Percentiles rank a stretch among this genome's conserved stretches.
These are phyloP conservation scores for Globomyces pollinis-pini DNA, from an alignment of 192 early-diverging fungal genomes.

Conservation along the genomic window DNA sequence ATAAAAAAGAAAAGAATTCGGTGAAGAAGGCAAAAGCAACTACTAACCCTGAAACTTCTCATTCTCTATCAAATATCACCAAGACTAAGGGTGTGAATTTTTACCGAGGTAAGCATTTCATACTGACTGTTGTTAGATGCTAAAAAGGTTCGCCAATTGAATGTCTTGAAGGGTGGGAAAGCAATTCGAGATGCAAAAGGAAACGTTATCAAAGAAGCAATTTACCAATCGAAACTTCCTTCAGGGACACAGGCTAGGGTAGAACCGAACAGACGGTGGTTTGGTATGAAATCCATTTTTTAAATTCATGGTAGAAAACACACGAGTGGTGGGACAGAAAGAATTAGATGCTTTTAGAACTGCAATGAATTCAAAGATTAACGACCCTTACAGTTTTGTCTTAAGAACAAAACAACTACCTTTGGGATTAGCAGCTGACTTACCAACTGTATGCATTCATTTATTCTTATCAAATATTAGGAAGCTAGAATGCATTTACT, in stretches of 20 bases:
- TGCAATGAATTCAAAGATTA: slow-evolving; percentile 72
- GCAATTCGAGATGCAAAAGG: slow-evolving; percentile 78
- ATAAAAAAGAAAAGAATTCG: slow-evolving; percentile 34
- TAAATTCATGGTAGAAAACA: slow-evolving; percentile 84
- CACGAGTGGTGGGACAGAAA: slow-evolving; percentile 91
- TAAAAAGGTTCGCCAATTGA: slow-evolving; percentile 84
- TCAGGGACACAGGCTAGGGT: slow-evolving; percentile 73
- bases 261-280: slow-evolving; percentile 94
- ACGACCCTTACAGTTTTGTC: slow-evolving; percentile 95
- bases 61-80: slow-evolving; percentile 36
- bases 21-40: neutral
- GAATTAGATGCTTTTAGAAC: slow-evolving; percentile 87
- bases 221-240: slow-evolving; percentile 68
- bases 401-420: slow-evolving; percentile 92
- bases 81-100: slow-evolving; percentile 95
- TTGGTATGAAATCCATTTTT: slow-evolving; percentile 52
- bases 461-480: slow-evolving; percentile 20
- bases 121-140: too few species aligned
- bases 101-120: too few species aligned
- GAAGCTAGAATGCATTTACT: slow-evolving; percentile 78
- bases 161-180: slow-evolving; percentile 87
- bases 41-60: neutral
- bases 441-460: slow-evolving; percentile 54
- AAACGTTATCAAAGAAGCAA: slow-evolving; percentile 84
- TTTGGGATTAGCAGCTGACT: slow-evolving; percentile 80